Conservation (phyloP, 2,329 filamentous ascomycete genomes). For the Neofusicoccum laricinum region DNA sequence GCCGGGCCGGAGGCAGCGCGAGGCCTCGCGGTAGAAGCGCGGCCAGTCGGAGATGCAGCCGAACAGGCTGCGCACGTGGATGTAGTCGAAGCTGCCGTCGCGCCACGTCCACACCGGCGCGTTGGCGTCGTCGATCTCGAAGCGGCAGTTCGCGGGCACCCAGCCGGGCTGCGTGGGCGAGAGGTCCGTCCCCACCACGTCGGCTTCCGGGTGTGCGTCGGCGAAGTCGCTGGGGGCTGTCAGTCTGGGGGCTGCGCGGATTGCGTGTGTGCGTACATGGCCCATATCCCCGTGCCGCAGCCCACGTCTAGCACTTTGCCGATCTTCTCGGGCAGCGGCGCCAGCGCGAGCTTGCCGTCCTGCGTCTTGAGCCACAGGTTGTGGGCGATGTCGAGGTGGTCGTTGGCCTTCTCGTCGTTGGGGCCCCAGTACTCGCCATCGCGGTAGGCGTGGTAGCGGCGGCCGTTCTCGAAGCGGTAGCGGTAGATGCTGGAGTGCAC, state of each 20-base stretch:
- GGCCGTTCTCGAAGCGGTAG: slow-evolving; percentile 25
- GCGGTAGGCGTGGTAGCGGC: slow-evolving; percentile 13
- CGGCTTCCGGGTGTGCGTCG: slow-evolving; percentile 33
- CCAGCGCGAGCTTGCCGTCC: slow-evolving; percentile 33
- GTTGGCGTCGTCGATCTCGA: slow-evolving; percentile 48
- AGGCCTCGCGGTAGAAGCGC: slow-evolving; percentile 23
- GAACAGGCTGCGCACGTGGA: slow-evolving; percentile 33
- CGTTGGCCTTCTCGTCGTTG: slow-evolving; percentile 43
- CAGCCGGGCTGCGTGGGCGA: slow-evolving; percentile 38
- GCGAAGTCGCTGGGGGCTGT: slow-evolving; percentile 17
- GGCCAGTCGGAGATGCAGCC: slow-evolving; percentile 26
- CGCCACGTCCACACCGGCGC: slow-evolving; percentile 14
- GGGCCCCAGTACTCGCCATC: slow-evolving; percentile 28
- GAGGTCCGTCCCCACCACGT: slow-evolving; percentile 48
- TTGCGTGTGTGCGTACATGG: too few relatives aligned
- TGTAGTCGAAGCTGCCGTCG: slow-evolving; percentile 47
- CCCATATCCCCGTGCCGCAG: slow-evolving; percentile 18
- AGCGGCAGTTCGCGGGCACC: slow-evolving; percentile 46
- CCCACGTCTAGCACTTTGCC: slow-evolving; percentile 9
- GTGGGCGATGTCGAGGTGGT: slow-evolving; percentile 45
- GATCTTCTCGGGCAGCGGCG: slow-evolving; percentile 26
- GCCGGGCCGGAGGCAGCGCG: slow-evolving; percentile 24
- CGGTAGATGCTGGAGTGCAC: slow-evolving; percentile 25
- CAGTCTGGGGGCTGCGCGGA: too few relatives aligned
- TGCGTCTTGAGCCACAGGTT: slow-evolving; percentile 39